Percentiles rank a stretch among this genome's conserved stretches.
Evolutionary conservation across 192 early-diverging fungal species (phyloP).

Genomic region (Cetraspora pellucida): DNA sequence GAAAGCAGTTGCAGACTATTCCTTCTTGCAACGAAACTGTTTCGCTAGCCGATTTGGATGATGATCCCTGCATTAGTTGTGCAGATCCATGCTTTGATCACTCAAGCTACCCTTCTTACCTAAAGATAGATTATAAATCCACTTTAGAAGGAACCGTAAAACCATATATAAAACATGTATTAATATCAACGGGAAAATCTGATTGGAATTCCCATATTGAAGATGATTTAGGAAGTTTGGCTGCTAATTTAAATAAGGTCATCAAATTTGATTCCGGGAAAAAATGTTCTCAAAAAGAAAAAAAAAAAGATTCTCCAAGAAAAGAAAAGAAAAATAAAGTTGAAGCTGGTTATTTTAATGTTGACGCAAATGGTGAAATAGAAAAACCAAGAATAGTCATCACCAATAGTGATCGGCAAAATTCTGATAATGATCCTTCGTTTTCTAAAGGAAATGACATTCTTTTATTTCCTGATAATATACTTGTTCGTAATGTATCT

Average conservation of each 20-base stretch:
- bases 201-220: conserved; percentile 57
- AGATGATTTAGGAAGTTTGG: conserved; percentile 50
- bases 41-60: conserved; percentile 3
- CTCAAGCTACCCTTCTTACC: conserved; percentile 49
- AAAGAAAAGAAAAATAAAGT: conserved; percentile 14
- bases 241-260: conserved; percentile 43
- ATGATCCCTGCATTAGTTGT: conserved; percentile 50
- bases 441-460: conserved; percentile 36
- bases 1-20: not conserved
- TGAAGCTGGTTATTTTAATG: not conserved
- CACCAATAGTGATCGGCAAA: conserved; percentile 45
- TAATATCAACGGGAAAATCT: conserved; percentile 55
- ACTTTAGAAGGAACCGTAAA: conserved; percentile 52
- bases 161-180: conserved; percentile 58
- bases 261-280: conserved; percentile 30
- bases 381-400: conserved; percentile 46
- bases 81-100: conserved; percentile 50
- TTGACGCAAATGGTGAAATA: conserved; percentile 5
- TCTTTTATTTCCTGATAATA: conserved; percentile 56
- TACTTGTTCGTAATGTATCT: conserved; percentile 54
- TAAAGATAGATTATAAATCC: conserved; percentile 51
- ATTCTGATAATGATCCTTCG: conserved; percentile 1
- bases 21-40: not conserved
- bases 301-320: not conserved
- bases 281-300: not conserved